These are phyloP conservation scores for Panaeolus papilionaceus DNA, from an alignment of 768 basidiomycete genomes.

Conservation along the genomic window DNA sequence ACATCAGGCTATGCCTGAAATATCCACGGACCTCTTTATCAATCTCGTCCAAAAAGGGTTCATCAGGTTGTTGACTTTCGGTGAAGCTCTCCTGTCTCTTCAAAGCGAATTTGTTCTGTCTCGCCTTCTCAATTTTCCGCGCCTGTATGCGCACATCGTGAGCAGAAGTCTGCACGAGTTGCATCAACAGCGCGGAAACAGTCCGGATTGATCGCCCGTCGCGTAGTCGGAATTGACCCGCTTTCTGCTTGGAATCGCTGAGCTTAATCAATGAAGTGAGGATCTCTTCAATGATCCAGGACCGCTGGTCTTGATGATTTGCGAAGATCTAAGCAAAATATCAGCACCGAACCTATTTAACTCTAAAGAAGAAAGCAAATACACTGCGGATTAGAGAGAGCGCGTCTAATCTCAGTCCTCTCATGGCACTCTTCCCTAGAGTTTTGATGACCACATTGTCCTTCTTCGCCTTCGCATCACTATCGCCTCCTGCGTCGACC, in stretches of 20 bases:
- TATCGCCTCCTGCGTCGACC: slow-evolving; percentile 65
- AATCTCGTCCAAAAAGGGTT: slow-evolving; percentile 68
- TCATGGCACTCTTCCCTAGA: slow-evolving; percentile 81
- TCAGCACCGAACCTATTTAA: slow-evolving; percentile 2
- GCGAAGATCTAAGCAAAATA: slow-evolving; percentile 76
- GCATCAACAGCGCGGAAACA: slow-evolving; percentile 89
- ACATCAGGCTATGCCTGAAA: background rate
- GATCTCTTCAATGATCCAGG: slow-evolving; percentile 99
- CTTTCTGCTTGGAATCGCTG: slow-evolving; percentile 88
- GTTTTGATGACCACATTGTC: slow-evolving; percentile 66
- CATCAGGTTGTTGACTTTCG: slow-evolving; percentile 48
- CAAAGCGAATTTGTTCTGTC: slow-evolving; percentile 66
- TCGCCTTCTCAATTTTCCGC: slow-evolving; percentile 61
- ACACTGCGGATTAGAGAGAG: slow-evolving; percentile 87
- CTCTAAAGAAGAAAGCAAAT: slow-evolving; percentile 35
- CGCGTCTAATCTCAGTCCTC: slow-evolving; percentile 81
- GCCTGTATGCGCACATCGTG: slow-evolving; percentile 84
- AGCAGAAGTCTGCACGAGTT: slow-evolving; percentile 95
- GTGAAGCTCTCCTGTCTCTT: slow-evolving; percentile 67
- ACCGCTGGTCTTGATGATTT: slow-evolving; percentile 87
- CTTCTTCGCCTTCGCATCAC: slow-evolving; percentile 53
- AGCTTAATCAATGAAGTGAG: slow-evolving; percentile 88
- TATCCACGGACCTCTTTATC: slow-evolving; percentile 60
- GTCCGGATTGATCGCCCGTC: slow-evolving; percentile 94
- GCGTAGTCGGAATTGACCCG: slow-evolving; percentile 85